phyloP scores from a whole-genome alignment of 306 rosid genomes.

The Canavalia gladiata region DNA sequence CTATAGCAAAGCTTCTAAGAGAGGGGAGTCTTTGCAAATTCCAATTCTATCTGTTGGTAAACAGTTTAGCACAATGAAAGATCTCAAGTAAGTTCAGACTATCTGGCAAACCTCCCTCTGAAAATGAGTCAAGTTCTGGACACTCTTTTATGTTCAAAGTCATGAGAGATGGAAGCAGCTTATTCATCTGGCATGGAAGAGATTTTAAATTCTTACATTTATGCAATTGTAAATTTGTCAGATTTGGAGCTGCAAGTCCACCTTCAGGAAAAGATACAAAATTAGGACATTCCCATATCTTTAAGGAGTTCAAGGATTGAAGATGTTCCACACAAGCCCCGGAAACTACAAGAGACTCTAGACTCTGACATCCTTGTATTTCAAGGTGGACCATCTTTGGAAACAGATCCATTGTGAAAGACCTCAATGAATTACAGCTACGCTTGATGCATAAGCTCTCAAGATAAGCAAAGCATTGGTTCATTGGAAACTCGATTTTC shows the following conservation, averaged over 20 bases:
- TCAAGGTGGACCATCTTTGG: slow-evolving; percentile 23
- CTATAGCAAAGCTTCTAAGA: slow-evolving; percentile 34
- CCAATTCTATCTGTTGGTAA: slow-evolving; percentile 18
- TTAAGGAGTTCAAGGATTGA: slow-evolving; percentile 6
- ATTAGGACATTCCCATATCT: slow-evolving; percentile 13
- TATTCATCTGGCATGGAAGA: slow-evolving; percentile 2
- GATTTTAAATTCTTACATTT: slow-evolving; percentile 3
- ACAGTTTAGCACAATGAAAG: slow-evolving; percentile 17
- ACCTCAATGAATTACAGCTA: slow-evolving; percentile 10
- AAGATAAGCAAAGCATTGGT: slow-evolving; percentile 27
- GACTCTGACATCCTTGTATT: slow-evolving; percentile 19
- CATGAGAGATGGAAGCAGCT: slow-evolving; percentile 1
- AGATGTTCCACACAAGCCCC: not conserved
- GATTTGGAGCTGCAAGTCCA: slow-evolving; percentile 28
- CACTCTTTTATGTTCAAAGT: slow-evolving; percentile 27
- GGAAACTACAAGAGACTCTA: slow-evolving; percentile 3
- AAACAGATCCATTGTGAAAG: slow-evolving; percentile 16
- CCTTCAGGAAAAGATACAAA: slow-evolving; percentile 27
- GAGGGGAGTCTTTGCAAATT: slow-evolving; percentile 21
- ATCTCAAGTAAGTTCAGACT: slow-evolving; percentile 12
- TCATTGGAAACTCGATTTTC: slow-evolving; percentile 17
- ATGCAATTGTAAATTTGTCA: slow-evolving; percentile 10
- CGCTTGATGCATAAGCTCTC: slow-evolving; percentile 20
- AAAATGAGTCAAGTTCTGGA: slow-evolving; percentile 18
- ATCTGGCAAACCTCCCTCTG: slow-evolving; percentile 22